Evolutionary conservation across 768 basidiomycete genomes (phyloP).

Genomic region (Amanita exitialis): DNA sequence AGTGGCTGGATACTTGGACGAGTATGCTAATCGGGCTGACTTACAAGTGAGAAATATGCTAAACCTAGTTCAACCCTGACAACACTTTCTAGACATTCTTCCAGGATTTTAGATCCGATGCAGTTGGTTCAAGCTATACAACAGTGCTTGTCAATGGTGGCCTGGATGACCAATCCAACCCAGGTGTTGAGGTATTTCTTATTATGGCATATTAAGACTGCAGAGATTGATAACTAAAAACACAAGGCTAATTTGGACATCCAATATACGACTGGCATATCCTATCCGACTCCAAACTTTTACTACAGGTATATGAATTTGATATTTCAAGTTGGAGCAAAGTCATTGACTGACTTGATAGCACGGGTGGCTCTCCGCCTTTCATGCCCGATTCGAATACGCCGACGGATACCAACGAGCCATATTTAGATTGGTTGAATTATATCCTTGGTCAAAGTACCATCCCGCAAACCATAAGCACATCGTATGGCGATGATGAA

Average conservation of each 20-base stretch:
- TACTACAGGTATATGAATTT: conserved; percentile 36
- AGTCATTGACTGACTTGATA: conserved; percentile 12
- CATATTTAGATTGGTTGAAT: conserved; percentile 56
- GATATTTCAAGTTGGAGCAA: not conserved
- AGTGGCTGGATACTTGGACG: conserved; percentile 45
- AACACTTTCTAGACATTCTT: conserved; percentile 37
- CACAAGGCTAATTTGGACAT: conserved; percentile 58
- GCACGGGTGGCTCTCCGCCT: conserved; percentile 58
- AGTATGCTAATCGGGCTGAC: conserved; percentile 50
- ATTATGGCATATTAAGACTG: not conserved
- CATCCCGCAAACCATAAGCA: conserved; percentile 51
- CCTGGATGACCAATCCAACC: conserved; percentile 37
- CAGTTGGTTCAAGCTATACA: conserved; percentile 31
- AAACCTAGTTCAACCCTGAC: conserved; percentile 16
- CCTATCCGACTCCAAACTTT: conserved; percentile 48
- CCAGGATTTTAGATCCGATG: conserved; percentile 37
- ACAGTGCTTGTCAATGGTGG: conserved; percentile 42
- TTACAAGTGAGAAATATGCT: conserved; percentile 27
- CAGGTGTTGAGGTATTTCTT: conserved; percentile 42
- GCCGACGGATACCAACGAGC: conserved; percentile 48
- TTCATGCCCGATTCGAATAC: conserved; percentile 41
- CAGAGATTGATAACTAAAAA: not conserved
- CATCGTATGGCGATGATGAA: conserved; percentile 59
- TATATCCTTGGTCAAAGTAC: conserved; percentile 32
- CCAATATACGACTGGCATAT: conserved; percentile 51